Percentiles rank a stretch among this genome's conserved stretches.
Evolutionary conservation across 495 filamentous ascomycete species (phyloP).

Genomic region (Neurospora sp.): DNA sequence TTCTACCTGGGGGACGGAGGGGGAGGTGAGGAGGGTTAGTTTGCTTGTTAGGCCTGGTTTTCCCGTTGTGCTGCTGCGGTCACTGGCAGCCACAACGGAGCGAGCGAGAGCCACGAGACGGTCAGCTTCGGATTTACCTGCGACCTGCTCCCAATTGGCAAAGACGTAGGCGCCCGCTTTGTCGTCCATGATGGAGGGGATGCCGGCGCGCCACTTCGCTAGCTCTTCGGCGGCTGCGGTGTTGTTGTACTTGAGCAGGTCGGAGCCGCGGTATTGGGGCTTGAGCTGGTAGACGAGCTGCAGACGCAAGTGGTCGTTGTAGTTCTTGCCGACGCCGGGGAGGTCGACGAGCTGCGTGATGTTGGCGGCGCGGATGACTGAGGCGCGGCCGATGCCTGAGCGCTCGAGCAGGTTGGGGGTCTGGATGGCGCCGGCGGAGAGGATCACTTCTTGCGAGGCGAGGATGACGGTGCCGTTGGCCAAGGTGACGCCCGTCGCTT

Average conservation of each 20-base stretch:
- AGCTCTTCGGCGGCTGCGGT: too few relatives aligned
- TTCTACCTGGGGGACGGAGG: conserved; percentile 16
- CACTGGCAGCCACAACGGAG: background rate
- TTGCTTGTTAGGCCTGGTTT: background rate
- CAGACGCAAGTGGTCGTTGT: too few relatives aligned
- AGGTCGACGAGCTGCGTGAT: too few relatives aligned
- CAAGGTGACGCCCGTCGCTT: conserved; percentile 21
- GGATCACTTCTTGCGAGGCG: conserved; percentile 41
- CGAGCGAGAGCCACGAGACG: background rate
- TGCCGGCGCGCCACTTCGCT: too few relatives aligned
- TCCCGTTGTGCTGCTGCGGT: background rate
- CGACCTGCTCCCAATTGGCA: background rate
- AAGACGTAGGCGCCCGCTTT: background rate
- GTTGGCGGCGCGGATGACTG: conserved; percentile 22
- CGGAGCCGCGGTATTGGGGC: too few relatives aligned
- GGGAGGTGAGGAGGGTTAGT: conserved; percentile 11
- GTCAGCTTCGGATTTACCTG: background rate
- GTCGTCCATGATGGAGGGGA: too few relatives aligned
- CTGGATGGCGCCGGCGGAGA: conserved; percentile 37
- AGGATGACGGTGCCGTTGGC: conserved; percentile 18
- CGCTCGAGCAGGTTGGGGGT: too few relatives aligned
- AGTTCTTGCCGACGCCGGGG: too few relatives aligned
- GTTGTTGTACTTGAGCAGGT: too few relatives aligned
- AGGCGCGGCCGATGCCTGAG: background rate
- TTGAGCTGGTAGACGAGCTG: too few relatives aligned